phyloP scores from a whole-genome alignment of 176 grass and related monocot species.

The Cymbopogon citratus region DNA sequence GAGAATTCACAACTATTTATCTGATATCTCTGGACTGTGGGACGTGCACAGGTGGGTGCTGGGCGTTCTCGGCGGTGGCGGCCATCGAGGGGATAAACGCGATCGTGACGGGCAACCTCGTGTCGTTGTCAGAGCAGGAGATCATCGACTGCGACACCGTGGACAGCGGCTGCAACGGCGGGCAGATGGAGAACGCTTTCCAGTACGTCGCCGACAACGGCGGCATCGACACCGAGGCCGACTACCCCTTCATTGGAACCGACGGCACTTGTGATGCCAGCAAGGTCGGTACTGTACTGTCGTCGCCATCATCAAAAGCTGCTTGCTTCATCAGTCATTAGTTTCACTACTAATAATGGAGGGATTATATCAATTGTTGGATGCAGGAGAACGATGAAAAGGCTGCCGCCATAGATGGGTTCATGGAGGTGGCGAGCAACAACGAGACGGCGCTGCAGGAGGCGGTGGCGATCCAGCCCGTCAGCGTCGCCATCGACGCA shows the following conservation, averaged over 20 bases:
- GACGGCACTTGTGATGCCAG: not conserved
- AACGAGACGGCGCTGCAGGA: not conserved
- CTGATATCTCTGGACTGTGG: slow-evolving; percentile 12
- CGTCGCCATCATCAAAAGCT: no score
- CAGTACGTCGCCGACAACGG: not conserved
- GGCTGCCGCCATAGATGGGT: not conserved
- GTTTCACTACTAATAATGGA: no score
- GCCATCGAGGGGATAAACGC: slow-evolving; percentile 17
- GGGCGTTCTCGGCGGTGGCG: slow-evolving; percentile 35
- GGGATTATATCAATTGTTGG: not conserved
- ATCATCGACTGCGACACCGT: slow-evolving; percentile 28
- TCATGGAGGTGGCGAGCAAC: not conserved
- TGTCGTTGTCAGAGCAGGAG: slow-evolving; percentile 35
- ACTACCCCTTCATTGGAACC: slow-evolving; percentile 42
- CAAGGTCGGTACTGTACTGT: not conserved
- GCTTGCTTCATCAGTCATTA: no score
- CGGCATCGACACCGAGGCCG: slow-evolving; percentile 24
- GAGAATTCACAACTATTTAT: not conserved
- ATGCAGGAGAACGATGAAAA: not conserved
- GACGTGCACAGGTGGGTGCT: no score
- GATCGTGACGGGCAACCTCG: slow-evolving; percentile 23
- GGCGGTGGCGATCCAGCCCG: not conserved
- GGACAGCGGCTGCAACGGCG: not conserved
- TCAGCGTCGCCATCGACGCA: not conserved
- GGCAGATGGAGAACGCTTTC: not conserved